Percentiles rank a stretch among this genome's conserved stretches.
phyloP scores from a whole-genome alignment of 1,284 basidiomycete genomes.

The Apiotrichum gracile region DNA sequence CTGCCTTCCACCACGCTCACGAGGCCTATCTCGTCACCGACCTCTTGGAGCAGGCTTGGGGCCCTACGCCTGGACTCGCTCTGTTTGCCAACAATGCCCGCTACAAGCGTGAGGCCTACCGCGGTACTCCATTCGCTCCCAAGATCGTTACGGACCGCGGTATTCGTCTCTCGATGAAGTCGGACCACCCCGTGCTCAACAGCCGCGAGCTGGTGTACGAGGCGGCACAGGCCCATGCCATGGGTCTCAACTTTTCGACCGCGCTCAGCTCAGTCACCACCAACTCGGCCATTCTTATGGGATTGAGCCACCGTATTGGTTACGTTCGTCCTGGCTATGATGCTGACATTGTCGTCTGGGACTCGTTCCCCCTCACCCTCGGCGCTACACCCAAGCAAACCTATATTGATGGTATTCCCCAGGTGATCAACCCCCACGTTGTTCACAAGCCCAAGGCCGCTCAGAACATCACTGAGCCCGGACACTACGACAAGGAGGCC shows the following conservation, averaged over 20 bases:
- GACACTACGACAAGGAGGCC: conserved; percentile 39
- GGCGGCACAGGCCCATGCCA: conserved; percentile 82
- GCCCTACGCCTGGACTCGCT: conserved; percentile 59
- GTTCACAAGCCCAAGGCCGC: conserved; percentile 37
- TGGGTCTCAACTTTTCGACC: conserved; percentile 45
- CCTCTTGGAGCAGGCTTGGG: conserved; percentile 50
- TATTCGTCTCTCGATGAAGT: conserved; percentile 62
- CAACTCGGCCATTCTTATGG: conserved; percentile 68
- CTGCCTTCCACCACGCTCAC: conserved; percentile 52
- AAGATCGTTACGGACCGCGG: conserved; percentile 69
- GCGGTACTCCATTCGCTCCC: conserved; percentile 78
- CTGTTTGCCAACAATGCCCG: conserved; percentile 60
- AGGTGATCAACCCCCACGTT: conserved; percentile 41
- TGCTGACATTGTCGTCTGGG: conserved; percentile 75
- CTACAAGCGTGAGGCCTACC: conserved; percentile 80
- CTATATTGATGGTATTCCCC: conserved; percentile 57
- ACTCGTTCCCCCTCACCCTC: conserved; percentile 71
- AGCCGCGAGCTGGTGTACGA: conserved; percentile 63
- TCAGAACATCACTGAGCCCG: conserved; percentile 34
- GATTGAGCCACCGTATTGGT: conserved; percentile 75
- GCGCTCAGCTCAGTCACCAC: conserved; percentile 62
- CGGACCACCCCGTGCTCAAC: conserved; percentile 65
- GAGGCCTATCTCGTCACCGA: conserved; percentile 76
- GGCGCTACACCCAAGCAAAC: conserved; percentile 54
- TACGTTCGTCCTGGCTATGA: conserved; percentile 59